These are phyloP conservation scores for Striga asiatica DNA, from an alignment of 257 asterid genomes.

Conservation along the genomic window DNA sequence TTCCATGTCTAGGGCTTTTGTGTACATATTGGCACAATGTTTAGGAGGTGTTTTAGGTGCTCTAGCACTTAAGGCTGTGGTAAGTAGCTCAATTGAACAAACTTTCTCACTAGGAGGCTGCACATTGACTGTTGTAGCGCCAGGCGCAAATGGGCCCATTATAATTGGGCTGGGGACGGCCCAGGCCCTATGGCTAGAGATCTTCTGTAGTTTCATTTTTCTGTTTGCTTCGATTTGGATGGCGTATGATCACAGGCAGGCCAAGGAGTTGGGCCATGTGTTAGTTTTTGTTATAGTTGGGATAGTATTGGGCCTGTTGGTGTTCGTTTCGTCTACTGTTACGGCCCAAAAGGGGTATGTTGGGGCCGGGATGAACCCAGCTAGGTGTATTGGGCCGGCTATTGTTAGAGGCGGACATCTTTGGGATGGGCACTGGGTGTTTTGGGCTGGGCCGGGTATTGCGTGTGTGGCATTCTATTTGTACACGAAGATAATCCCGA, in stretches of 20 bases:
- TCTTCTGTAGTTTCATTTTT: constrained; percentile 48
- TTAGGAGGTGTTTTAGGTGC: constrained; percentile 57
- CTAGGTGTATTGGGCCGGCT: constrained; percentile 70
- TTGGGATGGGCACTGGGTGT: constrained; percentile 75
- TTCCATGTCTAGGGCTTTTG: constrained; percentile 46
- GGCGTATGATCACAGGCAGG: constrained; percentile 68
- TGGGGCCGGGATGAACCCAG: constrained; percentile 81
- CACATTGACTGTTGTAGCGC: constrained; percentile 35
- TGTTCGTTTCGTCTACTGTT: constrained; percentile 50
- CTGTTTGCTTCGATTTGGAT: constrained; percentile 69
- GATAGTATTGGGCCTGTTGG: constrained; percentile 47
- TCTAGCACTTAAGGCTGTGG: constrained; percentile 55
- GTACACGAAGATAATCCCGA: constrained; percentile 55
- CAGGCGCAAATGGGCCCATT: constrained; percentile 42
- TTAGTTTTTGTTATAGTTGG: constrained; percentile 39
- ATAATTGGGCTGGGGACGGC: constrained; percentile 31
- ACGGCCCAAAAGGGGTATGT: constrained; percentile 46
- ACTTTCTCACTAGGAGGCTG: constrained; percentile 68
- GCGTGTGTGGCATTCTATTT: constrained; percentile 53
- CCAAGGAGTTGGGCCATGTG: constrained; percentile 32
- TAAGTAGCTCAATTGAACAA: constrained; percentile 26
- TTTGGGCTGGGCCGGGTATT: constrained; percentile 60
- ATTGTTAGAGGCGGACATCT: constrained; percentile 66
- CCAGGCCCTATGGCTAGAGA: constrained; percentile 66
- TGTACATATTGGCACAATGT: constrained; percentile 53